These are phyloP conservation scores for Pisolithus microcarpus DNA, from an alignment of 768 basidiomycete species.

Conservation along the genomic window DNA sequence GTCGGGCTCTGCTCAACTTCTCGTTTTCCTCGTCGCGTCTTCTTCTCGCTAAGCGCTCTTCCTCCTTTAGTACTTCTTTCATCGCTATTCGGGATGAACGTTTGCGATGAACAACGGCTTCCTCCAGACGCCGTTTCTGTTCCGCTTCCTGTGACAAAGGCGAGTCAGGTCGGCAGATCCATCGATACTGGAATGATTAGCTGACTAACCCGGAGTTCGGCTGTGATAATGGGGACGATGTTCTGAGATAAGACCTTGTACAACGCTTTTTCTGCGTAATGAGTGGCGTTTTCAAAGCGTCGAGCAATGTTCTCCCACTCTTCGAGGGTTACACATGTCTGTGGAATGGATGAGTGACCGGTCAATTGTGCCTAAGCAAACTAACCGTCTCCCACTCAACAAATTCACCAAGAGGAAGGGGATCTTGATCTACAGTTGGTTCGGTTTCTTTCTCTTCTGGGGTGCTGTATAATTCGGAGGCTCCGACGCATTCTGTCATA, in stretches of 20 bases:
- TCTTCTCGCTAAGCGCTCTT: constrained; percentile 52
- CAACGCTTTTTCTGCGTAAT: constrained; percentile 76
- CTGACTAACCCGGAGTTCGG: constrained; percentile 52
- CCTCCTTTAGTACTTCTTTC: constrained; percentile 74
- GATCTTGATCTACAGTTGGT: constrained; percentile 2
- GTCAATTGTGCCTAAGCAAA: constrained; percentile 4
- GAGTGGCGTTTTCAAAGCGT: constrained; percentile 65
- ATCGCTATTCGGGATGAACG: constrained; percentile 84
- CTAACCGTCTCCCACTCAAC: constrained; percentile 90
- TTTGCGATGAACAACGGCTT: constrained; percentile 78
- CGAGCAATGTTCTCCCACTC: constrained; percentile 83
- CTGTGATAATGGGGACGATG: constrained; percentile 65
- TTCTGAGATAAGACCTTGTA: constrained; percentile 58
- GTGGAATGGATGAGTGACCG: constrained; percentile 1
- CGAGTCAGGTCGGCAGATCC: background rate
- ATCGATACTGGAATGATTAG: constrained; percentile 2
- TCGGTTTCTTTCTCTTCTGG: constrained; percentile 22
- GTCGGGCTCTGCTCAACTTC: constrained; percentile 54
- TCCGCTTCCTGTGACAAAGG: constrained; percentile 47
- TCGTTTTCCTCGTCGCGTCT: constrained; percentile 61
- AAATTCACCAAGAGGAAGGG: constrained; percentile 43
- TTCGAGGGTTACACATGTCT: constrained; percentile 77
- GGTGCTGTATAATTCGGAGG: constrained; percentile 9
- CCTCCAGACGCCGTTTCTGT: constrained; percentile 55
- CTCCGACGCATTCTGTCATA: constrained; percentile 8